These are phyloP conservation scores for Fusarium dlaminii DNA, from an alignment of 2,329 filamentous ascomycete species.

Conservation along the genomic window DNA sequence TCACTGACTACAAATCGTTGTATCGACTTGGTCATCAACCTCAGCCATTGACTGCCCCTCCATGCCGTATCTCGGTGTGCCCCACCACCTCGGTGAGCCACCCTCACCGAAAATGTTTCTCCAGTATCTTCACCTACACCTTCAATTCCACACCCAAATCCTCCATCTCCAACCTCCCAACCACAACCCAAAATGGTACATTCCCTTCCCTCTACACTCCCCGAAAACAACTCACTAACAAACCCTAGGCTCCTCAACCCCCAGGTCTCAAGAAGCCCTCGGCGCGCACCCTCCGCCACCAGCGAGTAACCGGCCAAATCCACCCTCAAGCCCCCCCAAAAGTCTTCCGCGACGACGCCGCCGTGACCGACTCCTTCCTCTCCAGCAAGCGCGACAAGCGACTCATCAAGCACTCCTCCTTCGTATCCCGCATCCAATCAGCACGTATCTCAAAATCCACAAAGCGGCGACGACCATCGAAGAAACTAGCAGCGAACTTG, in stretches of 20 bases:
- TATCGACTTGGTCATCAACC: too few species aligned
- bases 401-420: slow-evolving; percentile 80
- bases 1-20: too few species aligned
- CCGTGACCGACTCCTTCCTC: slow-evolving; percentile 67
- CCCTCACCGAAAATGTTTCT: slow-evolving; percentile 43
- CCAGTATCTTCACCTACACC: slow-evolving; percentile 1
- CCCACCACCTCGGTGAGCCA: slow-evolving; percentile 37
- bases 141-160: not conserved
- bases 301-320: slow-evolving; percentile 59
- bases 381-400: slow-evolving; percentile 86
- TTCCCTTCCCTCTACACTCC: accelerated
- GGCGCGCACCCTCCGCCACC: slow-evolving; percentile 64
- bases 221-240: not conserved
- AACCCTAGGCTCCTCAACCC: slow-evolving; percentile 43
- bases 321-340: slow-evolving; percentile 62
- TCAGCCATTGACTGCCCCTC: slow-evolving; percentile 29
- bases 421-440: slow-evolving; percentile 81
- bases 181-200: slow-evolving; percentile 34
- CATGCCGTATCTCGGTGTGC: slow-evolving; percentile 31
- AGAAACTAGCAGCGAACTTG: slow-evolving; percentile 81
- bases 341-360: slow-evolving; percentile 61
- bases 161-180: not conserved
- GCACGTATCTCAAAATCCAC: slow-evolving; percentile 36
- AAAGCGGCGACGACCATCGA: slow-evolving; percentile 66
- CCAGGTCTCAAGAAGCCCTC: slow-evolving; percentile 63